Evolutionary conservation across 805 yeast species (phyloP).

Genomic region (Saccharomycopsis oosterbeekiorum): DNA sequence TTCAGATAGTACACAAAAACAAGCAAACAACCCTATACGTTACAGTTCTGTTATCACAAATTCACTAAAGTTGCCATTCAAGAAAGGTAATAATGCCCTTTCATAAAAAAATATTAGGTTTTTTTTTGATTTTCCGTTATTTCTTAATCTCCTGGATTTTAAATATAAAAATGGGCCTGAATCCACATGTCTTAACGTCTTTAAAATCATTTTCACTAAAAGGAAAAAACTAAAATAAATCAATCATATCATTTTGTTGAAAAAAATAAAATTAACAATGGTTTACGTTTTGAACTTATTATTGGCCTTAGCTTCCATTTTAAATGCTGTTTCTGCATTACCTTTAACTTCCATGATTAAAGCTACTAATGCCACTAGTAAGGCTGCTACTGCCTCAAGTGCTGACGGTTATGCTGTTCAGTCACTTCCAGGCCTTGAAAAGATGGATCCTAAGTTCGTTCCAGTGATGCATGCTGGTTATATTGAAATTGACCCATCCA

Average conservation of each 20-base stretch:
- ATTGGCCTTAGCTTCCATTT: neutral
- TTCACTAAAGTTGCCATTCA: neutral
- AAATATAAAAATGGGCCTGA: no score
- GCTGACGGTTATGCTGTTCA: slow-evolving; percentile 21
- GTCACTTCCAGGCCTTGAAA: slow-evolving; percentile 17
- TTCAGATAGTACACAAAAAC: no score
- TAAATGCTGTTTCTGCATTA: neutral
- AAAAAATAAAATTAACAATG: neutral
- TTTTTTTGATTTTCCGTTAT: no score
- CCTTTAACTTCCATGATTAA: neutral
- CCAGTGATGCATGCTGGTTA: slow-evolving; percentile 54
- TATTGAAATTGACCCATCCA: slow-evolving; percentile 42
- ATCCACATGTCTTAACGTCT: no score
- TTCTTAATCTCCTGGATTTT: no score
- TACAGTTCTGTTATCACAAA: neutral
- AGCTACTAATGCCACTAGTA: neutral
- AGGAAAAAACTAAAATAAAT: no score
- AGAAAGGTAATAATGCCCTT: no score
- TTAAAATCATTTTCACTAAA: no score
- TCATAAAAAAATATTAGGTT: no score
- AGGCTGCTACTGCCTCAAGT: slow-evolving; percentile 6
- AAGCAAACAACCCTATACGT: no score
- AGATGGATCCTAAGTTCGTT: neutral
- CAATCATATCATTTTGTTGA: no score
- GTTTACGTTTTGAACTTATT: neutral